Base-by-base conservation (phyloP, 345 rosid genomes). In the Eucalyptus erythrocorys region DNA sequence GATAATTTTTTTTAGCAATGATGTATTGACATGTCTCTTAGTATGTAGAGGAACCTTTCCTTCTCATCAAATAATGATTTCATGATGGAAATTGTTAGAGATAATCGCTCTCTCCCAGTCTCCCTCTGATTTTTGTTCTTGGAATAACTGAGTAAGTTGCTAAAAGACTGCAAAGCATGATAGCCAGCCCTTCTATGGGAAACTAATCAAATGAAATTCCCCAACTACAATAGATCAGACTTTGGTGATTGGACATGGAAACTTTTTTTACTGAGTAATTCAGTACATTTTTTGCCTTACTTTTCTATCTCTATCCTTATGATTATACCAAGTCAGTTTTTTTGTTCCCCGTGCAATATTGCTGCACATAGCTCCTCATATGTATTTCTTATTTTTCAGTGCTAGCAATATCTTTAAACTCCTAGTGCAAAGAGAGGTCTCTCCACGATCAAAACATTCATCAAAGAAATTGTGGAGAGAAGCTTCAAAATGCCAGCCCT, bases 351-450 rank as follows among this genome's bases (percentile, higher is more conserved):
- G 9, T 19, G 27, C 27, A 21, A 19, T 21, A 76, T 76, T 76
- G 27, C 47, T 22, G 64, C 34, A 76, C 47, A 10, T 37, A 76
- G 40, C 84, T 40, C 14, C 84, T 76, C 26, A 76, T 40, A 21
- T 37, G 45, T 50, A 16, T 79, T 13, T 80, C 27, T 85, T 76
- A 76, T 86, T 88, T 87, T 88, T 53, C 90, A 92, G 96, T 87
- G 87, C 90, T 61, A 92, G 93, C 89, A 96, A 96, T 86, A 96
- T 94, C 12, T 92, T 96, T 81, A 92, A 87, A 42, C 87, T 97
- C 91, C 87, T 97, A 91, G 95, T 91, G 64, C 92, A 87, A 89
- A 94, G 98, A 88, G 99, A 96, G 93, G 90, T 95, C 79, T 92
- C 95, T 55, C 97, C 97, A 13, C 92, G 89, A 76, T 90, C 94